Evolutionary conservation across 225 moss, liverwort and hornwort species (phyloP), one percentile per base, ranked within the genome.

Genomic region (Polytrichum commune): DNA sequence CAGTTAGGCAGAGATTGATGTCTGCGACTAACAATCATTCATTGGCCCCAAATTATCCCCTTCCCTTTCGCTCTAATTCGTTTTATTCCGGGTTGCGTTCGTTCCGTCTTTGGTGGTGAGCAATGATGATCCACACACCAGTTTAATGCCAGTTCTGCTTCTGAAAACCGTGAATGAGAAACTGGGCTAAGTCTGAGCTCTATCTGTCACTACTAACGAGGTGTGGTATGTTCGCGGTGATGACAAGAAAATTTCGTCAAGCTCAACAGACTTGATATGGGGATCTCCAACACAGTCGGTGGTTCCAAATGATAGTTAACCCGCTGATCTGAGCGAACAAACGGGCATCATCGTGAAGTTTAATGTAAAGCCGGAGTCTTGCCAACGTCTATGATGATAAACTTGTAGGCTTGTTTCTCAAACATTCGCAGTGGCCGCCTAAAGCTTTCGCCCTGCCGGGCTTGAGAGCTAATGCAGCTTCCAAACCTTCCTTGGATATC

Each of bases 341-440:
- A 27, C 18, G 0, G 1, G 10, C 4, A 13, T 3, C 1, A 4
- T 4, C 16, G 18, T 25, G 2, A 6, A 60, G 5, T 5, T 29
- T 5, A 29, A 26, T 5, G 29, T 5, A 29, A 4, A 28, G 3
- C 28, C 4, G 28, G 28, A 28, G 32, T 28, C 3, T 4, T 29
- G 29, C 0, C 5, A 29, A 29, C 0, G 82, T 80, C 69, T 54
- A 66, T 70, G 82, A 86, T 80, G 86, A 80, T 64, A 56, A 62
- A 73, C 0, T 27, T 24, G 1, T 78, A 76, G 82, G 87, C 87
- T 90, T 80, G 89, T 87, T 87, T 90, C 89, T 87, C 84, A 84
- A 84, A 87, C 87, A 87, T 90, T 87, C 82, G 90, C 88, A 88
- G 87, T 87, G 83, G 88, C 87, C 88, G 80, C 88, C 88, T 83